Evolutionary conservation across 306 rosid species (phyloP).

Genomic region (Pueraria montana): DNA sequence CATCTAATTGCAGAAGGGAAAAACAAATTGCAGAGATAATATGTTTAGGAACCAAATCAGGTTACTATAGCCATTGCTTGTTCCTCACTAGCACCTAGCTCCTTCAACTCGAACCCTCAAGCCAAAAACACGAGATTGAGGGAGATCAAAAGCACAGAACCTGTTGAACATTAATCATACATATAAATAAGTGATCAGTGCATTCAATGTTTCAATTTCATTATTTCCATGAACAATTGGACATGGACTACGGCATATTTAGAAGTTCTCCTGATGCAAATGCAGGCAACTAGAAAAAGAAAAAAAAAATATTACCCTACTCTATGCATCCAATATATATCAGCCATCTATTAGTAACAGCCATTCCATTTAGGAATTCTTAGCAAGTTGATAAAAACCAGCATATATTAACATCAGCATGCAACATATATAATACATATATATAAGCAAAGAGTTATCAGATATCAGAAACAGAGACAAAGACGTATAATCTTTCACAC

Average conservation of each 20-base stretch:
- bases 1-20: slow-evolving; percentile 61
- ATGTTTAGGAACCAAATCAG: slow-evolving; percentile 13
- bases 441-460: slow-evolving; percentile 29
- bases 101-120: slow-evolving; percentile 79
- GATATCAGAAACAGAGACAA: slow-evolving; percentile 24
- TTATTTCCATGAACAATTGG: not conserved
- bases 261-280: not conserved
- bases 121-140: slow-evolving; percentile 83
- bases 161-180: slow-evolving; percentile 60
- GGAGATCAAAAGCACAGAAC: slow-evolving; percentile 71
- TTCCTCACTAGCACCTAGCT: slow-evolving; percentile 77
- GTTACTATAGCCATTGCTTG: slow-evolving; percentile 80
- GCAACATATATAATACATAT: not conserved
- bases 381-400: too few relatives aligned
- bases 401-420: not conserved
- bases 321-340: not conserved
- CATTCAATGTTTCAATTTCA: slow-evolving; percentile 31
- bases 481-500: not conserved
- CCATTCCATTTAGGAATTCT: too few relatives aligned
- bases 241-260: slow-evolving; percentile 10
- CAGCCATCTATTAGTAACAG: too few relatives aligned
- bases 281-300: not conserved
- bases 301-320: not conserved
- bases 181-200: slow-evolving; percentile 17
- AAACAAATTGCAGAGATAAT: slow-evolving; percentile 2